Evolutionary conservation across 768 basidiomycete species (phyloP).

Genomic region (Trametes meyenii): DNA sequence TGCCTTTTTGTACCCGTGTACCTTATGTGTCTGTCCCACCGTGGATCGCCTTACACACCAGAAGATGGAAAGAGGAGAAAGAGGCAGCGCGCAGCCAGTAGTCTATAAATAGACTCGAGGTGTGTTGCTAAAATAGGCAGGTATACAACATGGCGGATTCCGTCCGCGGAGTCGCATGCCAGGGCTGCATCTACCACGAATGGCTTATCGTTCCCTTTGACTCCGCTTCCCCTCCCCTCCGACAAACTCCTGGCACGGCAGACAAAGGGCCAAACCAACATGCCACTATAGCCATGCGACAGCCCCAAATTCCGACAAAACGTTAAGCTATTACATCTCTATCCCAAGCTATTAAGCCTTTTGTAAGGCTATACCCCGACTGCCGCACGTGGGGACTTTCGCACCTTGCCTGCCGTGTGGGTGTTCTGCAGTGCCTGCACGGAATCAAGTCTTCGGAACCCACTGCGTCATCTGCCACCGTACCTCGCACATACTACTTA

Average conservation of each 20-base stretch:
- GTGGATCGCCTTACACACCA: conserved; percentile 5
- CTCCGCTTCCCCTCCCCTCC: neutral
- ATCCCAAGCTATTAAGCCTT: too few species aligned
- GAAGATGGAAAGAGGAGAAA: neutral
- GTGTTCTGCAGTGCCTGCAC: neutral
- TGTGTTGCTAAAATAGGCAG: neutral
- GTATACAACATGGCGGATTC: neutral
- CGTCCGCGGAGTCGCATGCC: conserved; percentile 8
- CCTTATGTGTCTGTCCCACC: neutral
- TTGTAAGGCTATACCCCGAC: too few species aligned
- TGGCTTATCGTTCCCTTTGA: conserved; percentile 11
- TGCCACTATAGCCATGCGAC: too few species aligned
- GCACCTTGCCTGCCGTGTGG: too few species aligned
- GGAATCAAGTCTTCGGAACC: neutral
- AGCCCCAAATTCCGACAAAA: too few species aligned
- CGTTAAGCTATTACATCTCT: too few species aligned
- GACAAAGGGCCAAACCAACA: too few species aligned
- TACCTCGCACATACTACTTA: neutral
- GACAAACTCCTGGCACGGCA: too few species aligned
- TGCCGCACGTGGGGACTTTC: too few species aligned
- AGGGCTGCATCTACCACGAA: conserved; percentile 6
- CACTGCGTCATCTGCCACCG: conserved; percentile 15
- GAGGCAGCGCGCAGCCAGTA: neutral
- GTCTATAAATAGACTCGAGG: neutral
- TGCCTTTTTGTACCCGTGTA: neutral